phyloP scores from a whole-genome alignment of 2,329 filamentous ascomycete species.

The Tolypocladium cylindrosporum region DNA sequence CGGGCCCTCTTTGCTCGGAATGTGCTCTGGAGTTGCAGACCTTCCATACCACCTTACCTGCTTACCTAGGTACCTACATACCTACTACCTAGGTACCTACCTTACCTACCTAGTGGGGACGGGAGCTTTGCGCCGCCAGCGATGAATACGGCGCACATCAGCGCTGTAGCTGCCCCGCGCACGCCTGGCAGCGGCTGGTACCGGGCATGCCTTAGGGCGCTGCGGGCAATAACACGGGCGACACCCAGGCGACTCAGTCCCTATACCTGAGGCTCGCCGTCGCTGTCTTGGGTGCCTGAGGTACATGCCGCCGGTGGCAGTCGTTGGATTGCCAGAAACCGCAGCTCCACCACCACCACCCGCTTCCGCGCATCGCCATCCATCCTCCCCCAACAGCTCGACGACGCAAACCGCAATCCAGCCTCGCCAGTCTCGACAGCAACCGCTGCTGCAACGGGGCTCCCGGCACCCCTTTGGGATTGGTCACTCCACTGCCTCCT shows the following conservation, averaged over 20 bases:
- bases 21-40: not conserved
- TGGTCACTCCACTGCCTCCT: too few relatives aligned
- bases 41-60: too few relatives aligned
- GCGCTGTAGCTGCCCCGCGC: not conserved
- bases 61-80: too few relatives aligned
- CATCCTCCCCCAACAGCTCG: not conserved
- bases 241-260: not conserved
- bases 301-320: not conserved
- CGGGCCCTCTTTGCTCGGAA: not conserved
- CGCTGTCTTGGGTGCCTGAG: not conserved
- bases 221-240: not conserved
- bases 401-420: too few relatives aligned
- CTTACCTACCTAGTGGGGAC: not conserved
- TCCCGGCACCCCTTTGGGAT: too few relatives aligned
- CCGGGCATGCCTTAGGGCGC: not conserved
- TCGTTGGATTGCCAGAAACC: not conserved
- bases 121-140: not conserved
- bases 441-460: too few relatives aligned
- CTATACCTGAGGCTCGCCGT: not conserved
- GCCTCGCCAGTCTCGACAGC: too few relatives aligned
- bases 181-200: not conserved
- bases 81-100: too few relatives aligned
- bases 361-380: not conserved
- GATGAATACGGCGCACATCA: not conserved
- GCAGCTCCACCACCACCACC: not conserved